Conservation (phyloP, 2,329 filamentous ascomycete species). For the Aspergillus luchuensis region DNA sequence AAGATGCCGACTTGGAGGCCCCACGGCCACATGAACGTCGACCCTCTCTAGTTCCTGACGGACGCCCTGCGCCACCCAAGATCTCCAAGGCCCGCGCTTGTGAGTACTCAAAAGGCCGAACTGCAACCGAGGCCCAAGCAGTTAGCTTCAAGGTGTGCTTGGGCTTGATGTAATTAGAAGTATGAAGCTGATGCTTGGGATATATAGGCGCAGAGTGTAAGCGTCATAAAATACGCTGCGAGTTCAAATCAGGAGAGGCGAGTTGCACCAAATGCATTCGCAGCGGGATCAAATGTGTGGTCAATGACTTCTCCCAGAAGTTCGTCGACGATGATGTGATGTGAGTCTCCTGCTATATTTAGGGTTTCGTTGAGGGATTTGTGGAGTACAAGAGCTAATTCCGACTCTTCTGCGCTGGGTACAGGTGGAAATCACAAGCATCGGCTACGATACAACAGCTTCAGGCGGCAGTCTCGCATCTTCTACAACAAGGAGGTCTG, state of each 20-base stretch:
- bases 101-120: conserved; percentile 27
- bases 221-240: conserved; percentile 59
- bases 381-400: background rate
- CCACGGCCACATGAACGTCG: conserved; percentile 29
- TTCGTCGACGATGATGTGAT: conserved; percentile 57
- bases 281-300: conserved; percentile 54
- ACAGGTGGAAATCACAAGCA: conserved; percentile 51
- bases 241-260: conserved; percentile 49
- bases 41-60: conserved; percentile 24
- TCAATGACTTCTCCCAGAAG: conserved; percentile 59
- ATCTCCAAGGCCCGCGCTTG: conserved; percentile 47
- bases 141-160: background rate
- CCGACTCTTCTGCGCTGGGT: conserved; percentile 11
- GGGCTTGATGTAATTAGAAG: background rate
- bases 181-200: conserved; percentile 8
- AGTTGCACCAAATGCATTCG: conserved; percentile 54
- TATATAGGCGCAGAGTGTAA: conserved; percentile 53
- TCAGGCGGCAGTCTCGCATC: conserved; percentile 49
- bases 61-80: conserved; percentile 31
- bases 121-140: background rate
- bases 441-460: conserved; percentile 46
- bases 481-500: conserved; percentile 47
- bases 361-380: background rate
- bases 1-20: conserved; percentile 38
- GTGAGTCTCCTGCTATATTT: conserved; percentile 37